Conservation (phyloP, 2,329 filamentous ascomycete genomes). For the Niveomyces coronatus region DNA sequence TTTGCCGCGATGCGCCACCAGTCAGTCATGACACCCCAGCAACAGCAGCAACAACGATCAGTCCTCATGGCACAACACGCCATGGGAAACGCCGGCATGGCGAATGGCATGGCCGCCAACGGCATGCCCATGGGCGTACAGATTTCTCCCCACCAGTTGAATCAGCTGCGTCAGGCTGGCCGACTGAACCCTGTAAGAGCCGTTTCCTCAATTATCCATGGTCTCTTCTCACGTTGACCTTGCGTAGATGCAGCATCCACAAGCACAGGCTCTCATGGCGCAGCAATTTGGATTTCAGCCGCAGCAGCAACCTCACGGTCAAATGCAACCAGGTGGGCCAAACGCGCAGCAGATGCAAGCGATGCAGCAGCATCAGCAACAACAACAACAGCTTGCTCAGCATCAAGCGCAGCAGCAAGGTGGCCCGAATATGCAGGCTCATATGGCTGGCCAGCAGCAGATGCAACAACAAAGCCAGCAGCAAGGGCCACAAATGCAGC, state of each 20-base stretch:
- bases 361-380: conserved; percentile 30
- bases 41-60: conserved; percentile 48
- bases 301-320: conserved; percentile 18
- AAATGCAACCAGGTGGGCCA: conserved; percentile 28
- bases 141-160: conserved; percentile 37
- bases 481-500: conserved; percentile 20
- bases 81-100: conserved; percentile 36
- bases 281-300: conserved; percentile 39
- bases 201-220: background rate
- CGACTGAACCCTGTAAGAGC: conserved; percentile 31
- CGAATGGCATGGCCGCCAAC: conserved; percentile 31
- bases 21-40: conserved; percentile 47
- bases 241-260: conserved; percentile 13
- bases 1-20: conserved; percentile 39
- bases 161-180: conserved; percentile 36
- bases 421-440: conserved; percentile 10
- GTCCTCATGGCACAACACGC: conserved; percentile 44
- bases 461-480: conserved; percentile 16
- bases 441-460: conserved; percentile 12
- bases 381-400: conserved; percentile 18
- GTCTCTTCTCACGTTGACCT: conserved; percentile 1
- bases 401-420: conserved; percentile 15
- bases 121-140: conserved; percentile 44
- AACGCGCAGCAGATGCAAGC: conserved; percentile 39
- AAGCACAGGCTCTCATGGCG: conserved; percentile 24